Evolutionary conservation across 2,329 filamentous ascomycete genomes (phyloP).

Genomic region (Fusarium sp.): DNA sequence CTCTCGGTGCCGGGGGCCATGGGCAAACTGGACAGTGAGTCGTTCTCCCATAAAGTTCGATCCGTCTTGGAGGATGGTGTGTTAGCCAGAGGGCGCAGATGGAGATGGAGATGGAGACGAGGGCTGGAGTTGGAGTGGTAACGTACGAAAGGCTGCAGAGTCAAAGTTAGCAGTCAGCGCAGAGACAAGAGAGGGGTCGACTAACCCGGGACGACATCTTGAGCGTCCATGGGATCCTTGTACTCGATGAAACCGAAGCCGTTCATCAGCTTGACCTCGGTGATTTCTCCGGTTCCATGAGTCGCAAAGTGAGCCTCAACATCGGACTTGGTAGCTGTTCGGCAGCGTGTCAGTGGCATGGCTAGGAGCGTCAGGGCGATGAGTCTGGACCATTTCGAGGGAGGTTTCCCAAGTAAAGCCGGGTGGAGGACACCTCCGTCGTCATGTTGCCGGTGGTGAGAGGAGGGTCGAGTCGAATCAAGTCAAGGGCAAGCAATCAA

Average conservation of each 20-base stretch:
- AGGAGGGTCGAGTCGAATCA: conserved; percentile 16
- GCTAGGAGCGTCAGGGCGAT: conserved; percentile 44
- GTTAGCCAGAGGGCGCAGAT: conserved; percentile 39
- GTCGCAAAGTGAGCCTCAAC: conserved; percentile 95
- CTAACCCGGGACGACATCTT: conserved; percentile 97
- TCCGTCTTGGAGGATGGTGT: conserved; percentile 72
- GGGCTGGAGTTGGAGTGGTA: conserved; percentile 33
- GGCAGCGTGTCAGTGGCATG: conserved; percentile 58
- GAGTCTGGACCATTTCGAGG: conserved; percentile 83
- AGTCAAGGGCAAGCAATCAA: conserved; percentile 6
- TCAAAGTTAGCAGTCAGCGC: conserved; percentile 32
- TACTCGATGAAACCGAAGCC: conserved; percentile 99
- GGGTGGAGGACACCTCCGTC: conserved; percentile 91
- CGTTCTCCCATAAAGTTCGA: conserved; percentile 98
- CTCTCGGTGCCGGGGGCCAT: conserved; percentile 75
- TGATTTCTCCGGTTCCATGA: conserved; percentile 97
- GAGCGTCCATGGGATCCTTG: conserved; percentile 97
- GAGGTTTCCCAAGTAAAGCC: conserved; percentile 97
- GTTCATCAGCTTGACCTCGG: conserved; percentile 99
- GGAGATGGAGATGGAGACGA: conserved; percentile 7
- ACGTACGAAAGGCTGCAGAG: conserved; percentile 70
- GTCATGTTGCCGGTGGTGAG: conserved; percentile 67
- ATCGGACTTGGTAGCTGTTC: conserved; percentile 92
- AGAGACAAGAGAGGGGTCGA: conserved; percentile 34
- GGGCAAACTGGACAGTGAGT: conserved; percentile 97